Conservation (phyloP, 352 stramenopile genomes). For the Thraustochytrium striatum region DNA sequence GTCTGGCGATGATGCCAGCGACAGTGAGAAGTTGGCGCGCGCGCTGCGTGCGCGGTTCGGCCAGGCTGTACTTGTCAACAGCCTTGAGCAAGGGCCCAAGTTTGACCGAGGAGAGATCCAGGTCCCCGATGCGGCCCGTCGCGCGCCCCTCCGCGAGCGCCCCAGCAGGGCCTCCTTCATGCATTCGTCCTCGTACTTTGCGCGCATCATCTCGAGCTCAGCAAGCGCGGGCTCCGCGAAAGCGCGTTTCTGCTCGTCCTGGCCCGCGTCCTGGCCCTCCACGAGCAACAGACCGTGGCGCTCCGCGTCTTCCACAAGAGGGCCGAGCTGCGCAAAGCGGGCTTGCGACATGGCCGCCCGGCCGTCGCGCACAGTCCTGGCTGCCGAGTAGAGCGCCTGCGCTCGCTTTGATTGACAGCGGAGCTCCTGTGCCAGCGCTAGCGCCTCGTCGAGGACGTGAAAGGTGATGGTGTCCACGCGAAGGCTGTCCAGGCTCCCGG, state of each 20-base stretch:
- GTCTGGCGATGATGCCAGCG: neutral
- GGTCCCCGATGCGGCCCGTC: neutral
- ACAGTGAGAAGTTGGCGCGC: constrained; percentile 9
- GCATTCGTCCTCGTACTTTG: constrained; percentile 30
- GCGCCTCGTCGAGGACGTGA: constrained; percentile 29
- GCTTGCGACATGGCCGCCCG: neutral
- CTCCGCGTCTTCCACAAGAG: constrained; percentile 38
- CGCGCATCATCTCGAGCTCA: constrained; percentile 13
- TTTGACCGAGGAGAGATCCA: constrained; percentile 25
- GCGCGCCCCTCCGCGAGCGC: constrained; percentile 14
- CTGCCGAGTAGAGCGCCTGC: neutral
- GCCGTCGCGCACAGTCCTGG: constrained; percentile 4
- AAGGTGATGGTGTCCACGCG: constrained; percentile 36
- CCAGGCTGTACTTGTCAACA: neutral
- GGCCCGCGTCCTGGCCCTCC: neutral
- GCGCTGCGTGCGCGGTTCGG: neutral
- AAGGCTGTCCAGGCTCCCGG: neutral
- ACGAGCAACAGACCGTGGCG: neutral
- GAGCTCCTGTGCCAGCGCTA: constrained; percentile 39
- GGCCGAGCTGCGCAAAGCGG: constrained; percentile 27
- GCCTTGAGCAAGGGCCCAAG: neutral
- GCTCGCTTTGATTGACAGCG: constrained; percentile 26
- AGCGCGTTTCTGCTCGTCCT: neutral
- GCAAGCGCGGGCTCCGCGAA: neutral
- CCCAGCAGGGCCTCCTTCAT: constrained; percentile 17